Evolutionary conservation across 768 basidiomycete species (phyloP), one percentile per base, ranked within the genome.

Genomic region (Suillus hirtellus): DNA sequence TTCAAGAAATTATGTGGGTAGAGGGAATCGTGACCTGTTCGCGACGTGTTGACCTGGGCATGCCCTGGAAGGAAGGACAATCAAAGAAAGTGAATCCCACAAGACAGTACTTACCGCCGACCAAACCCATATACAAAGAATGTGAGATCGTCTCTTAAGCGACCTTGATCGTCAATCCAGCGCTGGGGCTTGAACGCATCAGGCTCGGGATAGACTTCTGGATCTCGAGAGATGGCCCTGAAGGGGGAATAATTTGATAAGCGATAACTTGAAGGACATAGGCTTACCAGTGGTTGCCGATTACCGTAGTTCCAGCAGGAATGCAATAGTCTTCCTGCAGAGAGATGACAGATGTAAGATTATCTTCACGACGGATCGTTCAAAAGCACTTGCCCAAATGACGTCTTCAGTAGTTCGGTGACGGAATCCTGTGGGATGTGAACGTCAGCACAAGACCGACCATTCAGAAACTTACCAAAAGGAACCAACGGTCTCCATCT

Each of bases 221-320:
- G 27, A 50, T 50, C 49, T 50, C 49, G 49, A 31, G 49, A 50
- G 49, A 50, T 50, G 17, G 49, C 49, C 49, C 49, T 50, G 27
- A 10, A 9, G 27, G 0, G 8, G 15, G 31, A 15, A 27, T 3
- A 27, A 6, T 50, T 27, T 1, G 0, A 24, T 24, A 17, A 4
- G 7, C 27, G 4, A 24, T 24, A 24, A 2, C 7, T 49, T 27
- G 24, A 49, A 49, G 47, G 14, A 49, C 24, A 27, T 15, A 3
- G 15, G 17, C 49, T 9, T 50, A 50, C 27, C 49, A 50, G 24
- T 27, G 49, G 27, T 27, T 50, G 24, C 49, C 49, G 3, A 4
- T 17, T 15, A 50, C 27, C 15, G 24, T 27, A 9, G 49, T 50
- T 17, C 49, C 49, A 8, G 49, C 49, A 2, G 49, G 49, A 27